phyloP scores from a whole-genome alignment of 495 filamentous ascomycete species.

The Neurospora sp. region DNA sequence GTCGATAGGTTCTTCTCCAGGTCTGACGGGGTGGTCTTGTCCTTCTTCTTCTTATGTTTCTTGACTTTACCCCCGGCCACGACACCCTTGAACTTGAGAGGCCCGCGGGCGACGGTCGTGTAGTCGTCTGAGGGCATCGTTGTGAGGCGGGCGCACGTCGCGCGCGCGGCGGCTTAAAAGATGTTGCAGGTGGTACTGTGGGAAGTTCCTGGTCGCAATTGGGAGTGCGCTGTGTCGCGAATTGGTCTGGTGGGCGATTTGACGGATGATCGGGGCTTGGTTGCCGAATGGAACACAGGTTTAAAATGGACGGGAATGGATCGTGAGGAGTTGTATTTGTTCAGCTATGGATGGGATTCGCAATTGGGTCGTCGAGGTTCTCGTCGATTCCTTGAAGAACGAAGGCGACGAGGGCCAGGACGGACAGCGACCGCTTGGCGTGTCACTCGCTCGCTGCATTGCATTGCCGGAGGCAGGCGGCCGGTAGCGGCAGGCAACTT shows the following conservation, averaged over 20 bases:
- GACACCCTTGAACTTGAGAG: slow-evolving; percentile 72
- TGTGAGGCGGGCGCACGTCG: background rate
- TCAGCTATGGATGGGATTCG: background rate
- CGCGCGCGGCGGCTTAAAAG: background rate
- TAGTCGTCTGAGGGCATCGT: slow-evolving; percentile 61
- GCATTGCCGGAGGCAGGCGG: background rate
- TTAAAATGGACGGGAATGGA: background rate
- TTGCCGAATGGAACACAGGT: background rate
- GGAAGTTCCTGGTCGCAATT: background rate
- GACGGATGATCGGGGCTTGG: background rate
- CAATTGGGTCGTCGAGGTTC: background rate
- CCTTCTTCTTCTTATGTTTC: slow-evolving; percentile 53
- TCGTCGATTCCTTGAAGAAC: background rate
- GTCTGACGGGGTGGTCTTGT: slow-evolving; percentile 26
- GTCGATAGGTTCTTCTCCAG: slow-evolving; percentile 29
- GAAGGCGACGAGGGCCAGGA: background rate
- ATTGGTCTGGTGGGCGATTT: background rate
- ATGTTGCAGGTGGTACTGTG: background rate
- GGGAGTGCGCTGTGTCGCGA: background rate
- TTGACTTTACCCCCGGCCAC: slow-evolving; percentile 28
- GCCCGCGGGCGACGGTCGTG: slow-evolving; percentile 50
- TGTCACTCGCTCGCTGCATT: background rate
- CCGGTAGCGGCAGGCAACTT: background rate
- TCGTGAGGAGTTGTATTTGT: background rate
- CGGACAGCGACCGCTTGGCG: background rate